A percentile compares a stretch with the other conserved stretches of the same genome.
Conservation (phyloP, 768 basidiomycete genomes). For the Cyclocybe aegerita region DNA sequence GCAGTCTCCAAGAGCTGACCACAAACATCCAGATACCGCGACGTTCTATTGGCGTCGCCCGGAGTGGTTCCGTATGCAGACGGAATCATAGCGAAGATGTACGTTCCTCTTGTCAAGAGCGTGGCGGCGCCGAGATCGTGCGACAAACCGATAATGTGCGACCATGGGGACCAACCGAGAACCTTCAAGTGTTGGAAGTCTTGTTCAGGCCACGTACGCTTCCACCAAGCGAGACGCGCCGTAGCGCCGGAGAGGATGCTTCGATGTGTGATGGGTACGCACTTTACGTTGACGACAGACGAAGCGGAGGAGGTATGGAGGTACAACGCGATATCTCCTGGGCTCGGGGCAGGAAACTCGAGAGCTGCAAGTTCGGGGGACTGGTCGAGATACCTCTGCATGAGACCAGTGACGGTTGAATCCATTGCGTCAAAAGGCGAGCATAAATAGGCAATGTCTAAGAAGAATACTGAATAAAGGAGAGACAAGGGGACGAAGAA, state of each 20-base stretch:
- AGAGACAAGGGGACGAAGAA: not conserved
- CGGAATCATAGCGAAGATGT: slow-evolving; percentile 30
- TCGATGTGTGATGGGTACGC: slow-evolving; percentile 30
- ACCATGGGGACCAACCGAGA: slow-evolving; percentile 34
- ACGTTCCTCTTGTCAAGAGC: slow-evolving; percentile 28
- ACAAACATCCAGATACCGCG: slow-evolving; percentile 23
- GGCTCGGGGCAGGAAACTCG: slow-evolving; percentile 18
- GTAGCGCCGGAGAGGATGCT: slow-evolving; percentile 23
- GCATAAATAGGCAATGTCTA: slow-evolving; percentile 19
- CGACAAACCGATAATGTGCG: slow-evolving; percentile 29
- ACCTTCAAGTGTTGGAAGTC: slow-evolving; percentile 24
- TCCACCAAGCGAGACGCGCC: slow-evolving; percentile 26
- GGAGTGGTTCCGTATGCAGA: slow-evolving; percentile 21
- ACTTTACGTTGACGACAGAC: slow-evolving; percentile 30
- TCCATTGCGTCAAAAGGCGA: slow-evolving; percentile 21
- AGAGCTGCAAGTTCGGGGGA: slow-evolving; percentile 18
- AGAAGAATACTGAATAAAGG: not conserved
- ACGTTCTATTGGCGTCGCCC: slow-evolving; percentile 4
- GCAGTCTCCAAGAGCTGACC: slow-evolving; percentile 24
- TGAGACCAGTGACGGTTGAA: slow-evolving; percentile 27
- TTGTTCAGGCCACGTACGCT: slow-evolving; percentile 24
- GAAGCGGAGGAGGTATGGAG: slow-evolving; percentile 36
- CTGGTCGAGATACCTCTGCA: slow-evolving; percentile 25
- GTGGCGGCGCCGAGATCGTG: slow-evolving; percentile 25
- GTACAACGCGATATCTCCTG: slow-evolving; percentile 25